A percentile compares a stretch with the other conserved stretches of the same genome.
These are phyloP conservation scores for Penicillium capsulatum DNA, from an alignment of 2,329 filamentous ascomycete genomes.

Conservation along the genomic window DNA sequence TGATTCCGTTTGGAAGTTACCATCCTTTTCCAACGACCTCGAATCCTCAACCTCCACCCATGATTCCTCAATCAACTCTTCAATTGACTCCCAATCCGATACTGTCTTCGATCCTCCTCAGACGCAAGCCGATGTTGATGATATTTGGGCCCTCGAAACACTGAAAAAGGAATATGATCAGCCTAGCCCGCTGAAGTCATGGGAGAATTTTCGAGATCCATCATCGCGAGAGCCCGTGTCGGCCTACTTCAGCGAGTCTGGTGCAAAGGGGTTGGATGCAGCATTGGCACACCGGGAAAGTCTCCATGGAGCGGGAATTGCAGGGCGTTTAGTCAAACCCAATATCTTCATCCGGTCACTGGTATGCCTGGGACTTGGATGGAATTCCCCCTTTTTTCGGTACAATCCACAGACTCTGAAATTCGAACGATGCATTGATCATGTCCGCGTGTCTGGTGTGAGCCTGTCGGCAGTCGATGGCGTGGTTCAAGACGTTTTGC, in stretches of 20 bases:
- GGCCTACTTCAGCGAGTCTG: slow-evolving; percentile 44
- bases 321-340: slow-evolving; percentile 32
- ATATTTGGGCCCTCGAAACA: slow-evolving; percentile 36
- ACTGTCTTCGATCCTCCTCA: slow-evolving; percentile 3
- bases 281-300: slow-evolving; percentile 29
- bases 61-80: slow-evolving; percentile 19
- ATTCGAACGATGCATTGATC: slow-evolving; percentile 42
- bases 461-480: slow-evolving; percentile 43
- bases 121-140: slow-evolving; percentile 11
- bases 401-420: slow-evolving; percentile 34
- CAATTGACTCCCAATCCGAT: slow-evolving; percentile 18
- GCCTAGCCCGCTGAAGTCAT: slow-evolving; percentile 31
- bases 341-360: slow-evolving; percentile 40
- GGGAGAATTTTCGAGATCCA: slow-evolving; percentile 40
- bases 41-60: slow-evolving; percentile 19
- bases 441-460: slow-evolving; percentile 49
- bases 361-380: slow-evolving; percentile 42
- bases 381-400: slow-evolving; percentile 43
- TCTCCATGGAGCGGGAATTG: slow-evolving; percentile 17
- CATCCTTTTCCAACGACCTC: slow-evolving; percentile 30
- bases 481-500: slow-evolving; percentile 29
- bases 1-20: slow-evolving; percentile 30
- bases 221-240: slow-evolving; percentile 32
- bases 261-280: slow-evolving; percentile 39
- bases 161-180: slow-evolving; percentile 14